Conservation (phyloP, 768 basidiomycete genomes). For the Boletus huronensis region DNA sequence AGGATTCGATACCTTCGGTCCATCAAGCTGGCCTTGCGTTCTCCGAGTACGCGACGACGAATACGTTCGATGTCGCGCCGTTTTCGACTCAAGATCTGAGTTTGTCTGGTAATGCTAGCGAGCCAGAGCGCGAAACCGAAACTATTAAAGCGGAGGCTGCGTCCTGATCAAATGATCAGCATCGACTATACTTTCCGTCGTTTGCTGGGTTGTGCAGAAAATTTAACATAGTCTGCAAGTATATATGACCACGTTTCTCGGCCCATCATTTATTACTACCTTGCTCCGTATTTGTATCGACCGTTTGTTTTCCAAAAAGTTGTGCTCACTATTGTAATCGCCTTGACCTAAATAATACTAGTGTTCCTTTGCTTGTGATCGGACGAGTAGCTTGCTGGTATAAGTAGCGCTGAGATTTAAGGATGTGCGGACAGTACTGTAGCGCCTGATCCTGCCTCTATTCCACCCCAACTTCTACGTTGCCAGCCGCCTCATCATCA, state of each 20-base stretch:
- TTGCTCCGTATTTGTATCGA: conserved; percentile 38
- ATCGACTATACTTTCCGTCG: conserved; percentile 20
- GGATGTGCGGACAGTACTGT: conserved; percentile 13
- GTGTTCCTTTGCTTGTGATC: conserved; percentile 14
- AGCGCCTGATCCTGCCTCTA: conserved; percentile 11
- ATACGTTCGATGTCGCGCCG: conserved; percentile 66
- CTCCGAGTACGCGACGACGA: conserved; percentile 63
- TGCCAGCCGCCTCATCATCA: conserved; percentile 39
- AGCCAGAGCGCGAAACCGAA: conserved; percentile 61
- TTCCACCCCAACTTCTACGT: conserved; percentile 35
- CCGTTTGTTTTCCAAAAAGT: conserved; percentile 32
- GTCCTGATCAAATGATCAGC: conserved; percentile 24
- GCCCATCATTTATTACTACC: conserved; percentile 36
- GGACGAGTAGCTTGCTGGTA: conserved; percentile 16
- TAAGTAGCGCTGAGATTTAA: conserved; percentile 19
- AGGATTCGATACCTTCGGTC: conserved; percentile 57
- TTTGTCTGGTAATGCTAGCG: conserved; percentile 52
- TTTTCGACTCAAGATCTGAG: conserved; percentile 67
- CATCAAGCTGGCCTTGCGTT: conserved; percentile 67
- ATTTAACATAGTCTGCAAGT: conserved; percentile 30
- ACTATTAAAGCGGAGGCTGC: conserved; percentile 63
- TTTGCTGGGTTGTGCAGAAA: conserved; percentile 29
- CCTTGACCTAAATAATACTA: conserved; percentile 31
- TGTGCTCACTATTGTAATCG: conserved; percentile 37
- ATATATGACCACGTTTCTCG: conserved; percentile 32